A percentile compares a stretch with the other conserved stretches of the same genome.
phyloP scores from a whole-genome alignment of 768 basidiomycete genomes.

The Lactarius evosmus region DNA sequence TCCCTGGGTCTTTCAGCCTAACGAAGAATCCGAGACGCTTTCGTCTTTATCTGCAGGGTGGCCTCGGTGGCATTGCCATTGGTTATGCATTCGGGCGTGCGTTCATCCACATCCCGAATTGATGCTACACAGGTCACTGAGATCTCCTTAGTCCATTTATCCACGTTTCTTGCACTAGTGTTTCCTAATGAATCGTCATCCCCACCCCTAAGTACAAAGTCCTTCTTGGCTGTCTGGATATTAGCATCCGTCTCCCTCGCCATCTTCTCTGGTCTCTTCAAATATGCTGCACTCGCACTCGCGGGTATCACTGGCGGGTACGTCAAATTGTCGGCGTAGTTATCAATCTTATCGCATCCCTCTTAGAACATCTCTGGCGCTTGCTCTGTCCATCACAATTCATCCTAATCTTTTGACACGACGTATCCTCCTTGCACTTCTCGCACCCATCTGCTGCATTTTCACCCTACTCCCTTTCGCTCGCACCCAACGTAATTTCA shows the following conservation, averaged over 20 bases:
- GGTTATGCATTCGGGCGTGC: slow-evolving; percentile 61
- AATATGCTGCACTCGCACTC: slow-evolving; percentile 47
- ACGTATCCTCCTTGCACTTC: slow-evolving; percentile 41
- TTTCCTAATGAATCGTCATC: slow-evolving; percentile 51
- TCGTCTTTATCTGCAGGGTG: slow-evolving; percentile 51
- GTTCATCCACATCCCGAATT: slow-evolving; percentile 30
- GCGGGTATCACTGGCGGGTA: slow-evolving; percentile 56
- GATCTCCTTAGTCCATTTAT: slow-evolving; percentile 45
- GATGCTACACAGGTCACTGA: slow-evolving; percentile 7
- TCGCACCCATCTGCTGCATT: slow-evolving; percentile 39
- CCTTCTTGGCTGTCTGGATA: slow-evolving; percentile 61
- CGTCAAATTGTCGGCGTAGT: slow-evolving; percentile 23
- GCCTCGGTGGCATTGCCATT: slow-evolving; percentile 55
- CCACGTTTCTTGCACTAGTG: slow-evolving; percentile 58
- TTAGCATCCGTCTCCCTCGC: slow-evolving; percentile 48
- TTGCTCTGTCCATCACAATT: slow-evolving; percentile 52
- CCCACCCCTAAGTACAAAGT: slow-evolving; percentile 42
- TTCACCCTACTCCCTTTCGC: slow-evolving; percentile 47
- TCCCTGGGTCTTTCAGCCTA: slow-evolving; percentile 29
- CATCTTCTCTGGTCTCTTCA: slow-evolving; percentile 53
- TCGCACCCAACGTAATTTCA: slow-evolving; percentile 43
- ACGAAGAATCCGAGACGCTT: slow-evolving; percentile 32
- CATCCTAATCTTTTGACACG: slow-evolving; percentile 53
- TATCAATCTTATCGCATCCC: slow-evolving; percentile 5
- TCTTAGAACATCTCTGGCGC: slow-evolving; percentile 42